Evolutionary conservation across 2,329 filamentous ascomycete species (phyloP), one percentile per base, ranked within the genome.

Genomic region (Lachnellula hyalina): DNA sequence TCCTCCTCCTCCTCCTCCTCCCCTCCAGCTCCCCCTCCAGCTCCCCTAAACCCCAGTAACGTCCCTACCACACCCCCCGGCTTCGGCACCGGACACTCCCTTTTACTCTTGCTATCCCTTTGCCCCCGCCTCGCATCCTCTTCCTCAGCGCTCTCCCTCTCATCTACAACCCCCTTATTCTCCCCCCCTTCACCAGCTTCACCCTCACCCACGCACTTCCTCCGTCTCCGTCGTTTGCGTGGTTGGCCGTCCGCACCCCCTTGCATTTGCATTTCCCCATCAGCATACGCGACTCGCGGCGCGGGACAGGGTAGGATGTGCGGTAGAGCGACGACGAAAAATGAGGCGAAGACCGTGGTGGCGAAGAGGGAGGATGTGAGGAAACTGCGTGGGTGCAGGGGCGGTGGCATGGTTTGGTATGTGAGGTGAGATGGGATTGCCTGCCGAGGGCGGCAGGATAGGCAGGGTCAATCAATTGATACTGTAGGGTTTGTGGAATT

Each of bases 321-420:
- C 21, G 94, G 94, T 45, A 96, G 78, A 32, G 84, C 90, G 51
- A 99, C 94, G 59, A 99, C 92, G 60, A 96, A 81, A 72, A 99
- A 96, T 64, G 89, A 94, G 34, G 91, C 85, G 59, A 89, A 80
- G 52, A 97, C 82, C 1, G 93, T 97, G n/a, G 88, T 90, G 49
- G 90, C 91, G 76, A 99, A 99, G 57, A 99, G 86, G 46, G 91
- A 94, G 54, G 89, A 92, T 65, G 94, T 99, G 76, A 90, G 89
- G 66, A 90, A 86, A 63, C 93, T 97, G 72, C 92, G 86, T 35
- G 94, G 94, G 72, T 99, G 94, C 42, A 99, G 85, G 74, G 93
- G 77, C 41, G 84, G 89, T 67, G 90, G 85, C 89, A 94, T 94
- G 21, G 21, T 21, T 21, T 21, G 28, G 4, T 32, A 11, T 32